These are phyloP conservation scores for Suillus tomentosus DNA, from an alignment of 768 basidiomycete genomes.

Conservation along the genomic window DNA sequence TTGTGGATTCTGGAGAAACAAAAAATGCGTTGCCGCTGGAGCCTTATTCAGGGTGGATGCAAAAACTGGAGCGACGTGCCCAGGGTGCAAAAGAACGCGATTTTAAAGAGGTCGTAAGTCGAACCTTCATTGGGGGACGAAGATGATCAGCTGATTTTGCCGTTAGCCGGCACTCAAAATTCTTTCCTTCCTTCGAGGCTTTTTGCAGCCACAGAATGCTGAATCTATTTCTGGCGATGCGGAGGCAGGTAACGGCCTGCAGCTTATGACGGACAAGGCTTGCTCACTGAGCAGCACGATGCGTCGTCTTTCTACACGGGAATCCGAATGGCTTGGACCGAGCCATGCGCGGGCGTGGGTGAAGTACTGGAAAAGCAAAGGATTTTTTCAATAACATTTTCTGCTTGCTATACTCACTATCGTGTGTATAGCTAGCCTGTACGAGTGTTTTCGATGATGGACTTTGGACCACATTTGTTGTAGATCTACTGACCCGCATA, in stretches of 20 bases:
- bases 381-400: neutral
- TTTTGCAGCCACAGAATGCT: neutral
- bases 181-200: conserved; percentile 27
- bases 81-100: conserved; percentile 1
- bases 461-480: neutral
- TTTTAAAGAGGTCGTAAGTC: conserved; percentile 12
- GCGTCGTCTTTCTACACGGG: neutral
- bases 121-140: conserved; percentile 34
- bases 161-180: conserved; percentile 33
- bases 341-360: conserved; percentile 1
- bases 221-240: neutral
- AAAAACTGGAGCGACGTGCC: conserved; percentile 24
- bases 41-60: conserved; percentile 31
- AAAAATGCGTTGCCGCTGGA: conserved; percentile 22
- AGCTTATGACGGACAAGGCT: neutral
- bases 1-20: conserved; percentile 15
- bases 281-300: neutral
- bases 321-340: neutral
- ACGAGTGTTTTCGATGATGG: neutral
- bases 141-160: conserved; percentile 22
- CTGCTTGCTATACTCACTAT: neutral
- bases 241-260: neutral
- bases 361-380: neutral
- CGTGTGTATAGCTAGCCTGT: neutral
- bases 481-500: neutral